Base-by-base conservation (phyloP, 345 rosid species). In the Brassica cretica region DNA sequence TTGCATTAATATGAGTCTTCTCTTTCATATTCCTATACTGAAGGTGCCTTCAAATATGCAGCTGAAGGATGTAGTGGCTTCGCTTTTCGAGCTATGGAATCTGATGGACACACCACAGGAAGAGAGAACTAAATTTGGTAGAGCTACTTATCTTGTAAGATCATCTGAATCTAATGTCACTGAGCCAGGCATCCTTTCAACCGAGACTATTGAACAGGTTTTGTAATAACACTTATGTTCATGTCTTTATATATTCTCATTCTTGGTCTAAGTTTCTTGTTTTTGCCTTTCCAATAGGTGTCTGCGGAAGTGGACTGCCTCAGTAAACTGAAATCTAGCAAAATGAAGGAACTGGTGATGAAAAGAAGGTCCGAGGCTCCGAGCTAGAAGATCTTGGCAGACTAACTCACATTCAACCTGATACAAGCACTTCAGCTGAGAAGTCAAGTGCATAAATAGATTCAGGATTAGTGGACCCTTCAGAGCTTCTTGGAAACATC, bases 341-440 rank as follows among this genome's bases (percentile, higher is more conserved):
- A 91, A 86, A 89, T 95, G 98, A 95, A 92, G 82, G 99, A 95
- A 82, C 91, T 95, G 18, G 99, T 95, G 41, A 84, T 92, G 90
- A 95, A 90, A 87, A 88, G 81, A 82, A 89, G 97, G 81, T 81
- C 86, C 3, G 99, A 94, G 61, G 29, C 29, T 25, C 29, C 29
- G 30, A 27, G 30, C 74, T 95, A 80, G 98, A 95, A 74, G 91
- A 87, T 8, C 80, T 90, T 10, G 91, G 97, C 81, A 84, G 81
- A 84, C 76, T 85, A 82, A 81, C 89, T 82, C 99, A 90, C 76
- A 91, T 95, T 76, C 88, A 89, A 78, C 93, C 98, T 35, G 93
- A 91, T 64, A 85, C 87, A 68, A 93, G 93, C 81, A 95, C 99
- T 29, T 78, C 94, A 33, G 93, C 87, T 11, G 99, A 95, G 86